These are phyloP conservation scores for Bjerkandera adusta DNA, from an alignment of 1,284 basidiomycete species.

Conservation along the genomic window DNA sequence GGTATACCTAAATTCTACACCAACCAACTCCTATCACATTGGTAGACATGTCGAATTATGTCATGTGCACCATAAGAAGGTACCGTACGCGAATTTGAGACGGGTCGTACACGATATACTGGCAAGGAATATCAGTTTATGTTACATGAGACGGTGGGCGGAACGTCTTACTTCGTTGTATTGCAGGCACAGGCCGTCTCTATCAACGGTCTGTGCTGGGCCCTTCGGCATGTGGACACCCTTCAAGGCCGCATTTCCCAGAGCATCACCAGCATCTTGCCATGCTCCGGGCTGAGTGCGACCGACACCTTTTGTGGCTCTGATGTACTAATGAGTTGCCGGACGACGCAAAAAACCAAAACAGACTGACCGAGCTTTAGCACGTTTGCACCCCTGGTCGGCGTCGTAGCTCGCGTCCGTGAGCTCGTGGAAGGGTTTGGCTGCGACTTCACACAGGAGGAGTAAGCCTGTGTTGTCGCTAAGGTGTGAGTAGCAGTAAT, in stretches of 20 bases:
- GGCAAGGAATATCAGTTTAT: not conserved
- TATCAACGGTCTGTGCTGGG: conserved; percentile 34
- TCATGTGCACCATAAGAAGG: conserved; percentile 42
- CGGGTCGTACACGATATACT: conserved; percentile 40
- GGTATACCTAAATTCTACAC: too few relatives aligned
- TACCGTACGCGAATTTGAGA: conserved; percentile 42
- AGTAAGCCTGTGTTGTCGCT: conserved; percentile 51
- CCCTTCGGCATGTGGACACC: conserved; percentile 62
- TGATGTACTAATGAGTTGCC: conserved; percentile 25
- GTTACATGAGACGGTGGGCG: not conserved
- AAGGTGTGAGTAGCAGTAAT: conserved; percentile 53
- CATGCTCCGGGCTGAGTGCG: conserved; percentile 50
- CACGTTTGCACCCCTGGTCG: conserved; percentile 44
- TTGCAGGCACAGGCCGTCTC: conserved; percentile 34
- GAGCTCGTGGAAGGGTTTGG: conserved; percentile 53
- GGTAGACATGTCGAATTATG: not conserved
- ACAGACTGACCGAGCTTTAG: conserved; percentile 29
- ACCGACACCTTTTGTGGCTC: conserved; percentile 55
- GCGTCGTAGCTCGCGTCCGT: conserved; percentile 49
- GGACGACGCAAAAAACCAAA: not conserved
- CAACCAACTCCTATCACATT: not conserved
- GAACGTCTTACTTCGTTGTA: conserved; percentile 50
- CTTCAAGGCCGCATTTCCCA: conserved; percentile 47
- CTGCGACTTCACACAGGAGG: conserved; percentile 59
- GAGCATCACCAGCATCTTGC: conserved; percentile 56